These are phyloP conservation scores for Bathelium albidoporum DNA, from an alignment of 495 filamentous ascomycete species.

Conservation along the genomic window DNA sequence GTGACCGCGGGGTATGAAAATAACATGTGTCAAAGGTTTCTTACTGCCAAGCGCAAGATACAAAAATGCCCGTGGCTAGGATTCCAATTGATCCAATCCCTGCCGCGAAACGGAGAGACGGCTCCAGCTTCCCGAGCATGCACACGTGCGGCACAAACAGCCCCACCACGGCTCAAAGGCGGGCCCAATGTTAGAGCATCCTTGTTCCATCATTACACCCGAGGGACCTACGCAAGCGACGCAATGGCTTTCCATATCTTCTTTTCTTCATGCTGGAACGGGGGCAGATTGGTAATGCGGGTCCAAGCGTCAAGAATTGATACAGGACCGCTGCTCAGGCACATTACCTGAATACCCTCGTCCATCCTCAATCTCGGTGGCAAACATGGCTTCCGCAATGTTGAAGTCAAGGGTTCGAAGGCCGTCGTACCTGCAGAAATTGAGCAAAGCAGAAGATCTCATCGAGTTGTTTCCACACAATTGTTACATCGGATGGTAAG, in stretches of 20 bases:
- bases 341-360: not conserved
- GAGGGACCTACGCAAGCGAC: not conserved
- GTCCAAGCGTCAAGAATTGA: too few relatives aligned
- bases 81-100: too few relatives aligned
- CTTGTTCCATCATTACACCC: not conserved
- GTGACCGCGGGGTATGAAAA: too few relatives aligned
- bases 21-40: not conserved
- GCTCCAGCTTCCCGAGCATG: too few relatives aligned
- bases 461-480: conserved; percentile 72
- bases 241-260: not conserved
- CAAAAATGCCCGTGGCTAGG: too few relatives aligned
- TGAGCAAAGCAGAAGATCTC: conserved; percentile 69
- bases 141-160: not conserved
- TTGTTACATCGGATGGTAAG: conserved; percentile 69
- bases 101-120: too few relatives aligned
- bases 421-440: conserved; percentile 68
- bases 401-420: conserved; percentile 65
- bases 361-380: not conserved
- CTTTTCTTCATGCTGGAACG: too few relatives aligned
- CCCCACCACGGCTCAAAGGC: not conserved
- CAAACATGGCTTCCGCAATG: conserved; percentile 50
- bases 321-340: too few relatives aligned
- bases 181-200: not conserved
- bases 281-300: too few relatives aligned
- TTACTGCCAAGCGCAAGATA: not conserved